phyloP scores from a whole-genome alignment of 1,139 yeast genomes.

The Meyerozyma guilliermondii region DNA sequence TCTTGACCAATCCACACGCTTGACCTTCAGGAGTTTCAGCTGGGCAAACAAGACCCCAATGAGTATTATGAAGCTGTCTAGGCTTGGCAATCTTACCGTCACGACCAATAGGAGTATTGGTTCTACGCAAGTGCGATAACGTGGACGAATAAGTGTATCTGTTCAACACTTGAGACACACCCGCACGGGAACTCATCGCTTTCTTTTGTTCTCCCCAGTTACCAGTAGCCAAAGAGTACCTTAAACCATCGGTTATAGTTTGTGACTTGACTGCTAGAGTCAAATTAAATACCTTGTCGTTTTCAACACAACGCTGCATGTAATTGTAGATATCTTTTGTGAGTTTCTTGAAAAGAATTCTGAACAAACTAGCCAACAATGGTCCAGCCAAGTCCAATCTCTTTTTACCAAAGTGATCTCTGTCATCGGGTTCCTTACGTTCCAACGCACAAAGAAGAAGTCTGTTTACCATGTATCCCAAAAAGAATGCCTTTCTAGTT shows the following conservation, averaged over 20 bases:
- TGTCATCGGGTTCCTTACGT: slow-evolving; percentile 96
- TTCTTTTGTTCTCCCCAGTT: slow-evolving; percentile 99
- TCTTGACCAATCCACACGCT: slow-evolving; percentile 98
- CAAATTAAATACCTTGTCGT: slow-evolving; percentile 92
- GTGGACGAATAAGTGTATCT: slow-evolving; percentile 98
- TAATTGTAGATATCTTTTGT: slow-evolving; percentile 94
- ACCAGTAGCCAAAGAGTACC: slow-evolving; percentile 97
- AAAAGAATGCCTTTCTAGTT: slow-evolving; percentile 91
- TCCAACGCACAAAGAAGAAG: slow-evolving; percentile 91
- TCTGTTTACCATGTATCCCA: slow-evolving; percentile 97
- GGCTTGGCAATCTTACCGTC: slow-evolving; percentile 98
- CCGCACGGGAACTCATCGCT: slow-evolving; percentile 98
- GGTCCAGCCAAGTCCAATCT: slow-evolving; percentile 99
- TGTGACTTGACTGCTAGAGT: slow-evolving; percentile 96
- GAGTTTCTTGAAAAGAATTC: slow-evolving; percentile 88
- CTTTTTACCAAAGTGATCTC: slow-evolving; percentile 98
- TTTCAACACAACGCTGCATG: slow-evolving; percentile 98
- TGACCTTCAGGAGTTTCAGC: slow-evolving; percentile 99
- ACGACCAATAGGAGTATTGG: slow-evolving; percentile 97
- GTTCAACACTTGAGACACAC: slow-evolving; percentile 97
- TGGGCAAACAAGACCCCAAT: slow-evolving; percentile 99
- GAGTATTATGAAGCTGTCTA: slow-evolving; percentile 97
- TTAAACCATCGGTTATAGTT: slow-evolving; percentile 94
- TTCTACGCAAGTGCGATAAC: slow-evolving; percentile 94
- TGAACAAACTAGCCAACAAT: slow-evolving; percentile 86